Evolutionary conservation across 139 green algal species (phyloP).

Genomic region (Chlamydomonas sphaeroides): DNA sequence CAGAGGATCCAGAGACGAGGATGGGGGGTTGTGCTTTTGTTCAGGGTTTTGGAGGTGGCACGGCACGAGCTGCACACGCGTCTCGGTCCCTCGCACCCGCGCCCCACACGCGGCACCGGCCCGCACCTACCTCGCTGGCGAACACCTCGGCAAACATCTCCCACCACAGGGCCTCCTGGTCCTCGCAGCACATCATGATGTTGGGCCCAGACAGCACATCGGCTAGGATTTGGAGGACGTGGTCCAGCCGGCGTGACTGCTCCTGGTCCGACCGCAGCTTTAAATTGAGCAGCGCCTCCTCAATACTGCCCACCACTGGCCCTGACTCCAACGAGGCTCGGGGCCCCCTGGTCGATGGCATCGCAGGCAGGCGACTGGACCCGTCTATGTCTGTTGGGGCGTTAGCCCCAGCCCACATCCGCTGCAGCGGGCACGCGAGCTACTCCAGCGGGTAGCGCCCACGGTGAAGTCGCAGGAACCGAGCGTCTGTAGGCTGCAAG

Average conservation of each 20-base stretch:
- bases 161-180: constrained; percentile 51
- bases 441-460: too few species aligned
- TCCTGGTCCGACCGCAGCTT: constrained; percentile 13
- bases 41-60: background rate
- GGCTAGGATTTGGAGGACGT: background rate
- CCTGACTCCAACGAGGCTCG: too few species aligned
- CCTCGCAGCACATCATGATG: constrained; percentile 8
- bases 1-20: background rate
- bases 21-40: background rate
- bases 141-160: constrained; percentile 55
- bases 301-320: too few species aligned
- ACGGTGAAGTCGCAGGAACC: too few species aligned
- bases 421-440: too few species aligned
- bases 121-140: constrained; percentile 32
- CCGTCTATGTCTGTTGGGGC: too few species aligned
- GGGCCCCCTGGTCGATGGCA: too few species aligned
- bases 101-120: background rate
- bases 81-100: background rate
- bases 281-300: background rate
- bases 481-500: too few species aligned
- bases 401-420: too few species aligned
- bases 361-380: too few species aligned
- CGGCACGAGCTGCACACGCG: background rate
- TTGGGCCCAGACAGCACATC: constrained; percentile 25
- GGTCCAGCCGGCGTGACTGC: background rate